Evolutionary conservation across 768 basidiomycete genomes (phyloP).

Genomic region (Phlegmacium glaucopus): DNA sequence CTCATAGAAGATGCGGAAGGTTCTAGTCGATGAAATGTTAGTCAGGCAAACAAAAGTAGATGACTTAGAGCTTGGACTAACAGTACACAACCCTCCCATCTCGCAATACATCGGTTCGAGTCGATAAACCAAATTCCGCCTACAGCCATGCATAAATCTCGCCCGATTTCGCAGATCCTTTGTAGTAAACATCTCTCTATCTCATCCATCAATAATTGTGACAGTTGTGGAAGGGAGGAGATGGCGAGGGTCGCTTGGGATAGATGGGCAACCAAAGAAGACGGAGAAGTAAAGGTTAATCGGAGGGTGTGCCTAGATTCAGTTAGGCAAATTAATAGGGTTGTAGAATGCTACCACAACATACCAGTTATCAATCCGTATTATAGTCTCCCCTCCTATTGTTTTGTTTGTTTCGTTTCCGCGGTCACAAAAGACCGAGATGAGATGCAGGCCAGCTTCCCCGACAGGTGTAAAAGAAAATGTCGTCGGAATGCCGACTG

Average conservation of each 20-base stretch:
- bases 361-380: constrained; percentile 70
- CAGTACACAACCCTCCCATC: constrained; percentile 80
- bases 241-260: constrained; percentile 75
- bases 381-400: constrained; percentile 68
- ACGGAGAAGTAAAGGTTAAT: constrained; percentile 74
- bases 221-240: constrained; percentile 72
- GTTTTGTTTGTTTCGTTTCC: constrained; percentile 33
- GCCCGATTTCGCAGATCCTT: constrained; percentile 67
- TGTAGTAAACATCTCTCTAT: constrained; percentile 67
- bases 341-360: constrained; percentile 4
- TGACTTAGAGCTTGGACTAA: constrained; percentile 34
- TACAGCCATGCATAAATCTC: constrained; percentile 43
- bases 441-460: constrained; percentile 59
- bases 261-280: constrained; percentile 72
- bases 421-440: constrained; percentile 44
- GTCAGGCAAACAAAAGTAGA: not conserved
- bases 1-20: constrained; percentile 56
- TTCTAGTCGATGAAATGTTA: constrained; percentile 36
- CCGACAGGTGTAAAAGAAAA: constrained; percentile 64
- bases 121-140: constrained; percentile 83
- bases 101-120: constrained; percentile 63
- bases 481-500: constrained; percentile 51
- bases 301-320: constrained; percentile 57
- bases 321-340: not conserved
- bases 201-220: constrained; percentile 74